phyloP scores from a whole-genome alignment of 2,329 filamentous ascomycete genomes.

The Aspergillus puulaauensis region DNA sequence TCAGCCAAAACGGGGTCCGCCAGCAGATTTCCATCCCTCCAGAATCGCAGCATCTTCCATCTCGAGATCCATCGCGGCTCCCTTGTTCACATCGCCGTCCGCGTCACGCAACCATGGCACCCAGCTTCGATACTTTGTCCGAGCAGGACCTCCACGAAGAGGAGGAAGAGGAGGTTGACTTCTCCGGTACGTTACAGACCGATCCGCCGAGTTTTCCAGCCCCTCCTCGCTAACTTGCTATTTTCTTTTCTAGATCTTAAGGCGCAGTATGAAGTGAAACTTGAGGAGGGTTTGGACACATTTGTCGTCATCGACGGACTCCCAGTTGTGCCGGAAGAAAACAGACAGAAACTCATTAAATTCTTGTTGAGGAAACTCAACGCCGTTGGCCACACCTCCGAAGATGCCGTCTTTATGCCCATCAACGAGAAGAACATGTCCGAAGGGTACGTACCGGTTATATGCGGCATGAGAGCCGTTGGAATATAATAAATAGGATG shows the following conservation, averaged over 20 bases:
- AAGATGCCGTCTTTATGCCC: conserved; percentile 92
- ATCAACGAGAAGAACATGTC: conserved; percentile 84
- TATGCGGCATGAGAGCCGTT: neutral
- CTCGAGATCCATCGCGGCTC: conserved; percentile 15
- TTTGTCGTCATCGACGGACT: conserved; percentile 97
- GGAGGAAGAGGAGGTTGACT: conserved; percentile 91
- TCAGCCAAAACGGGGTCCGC: conserved; percentile 23
- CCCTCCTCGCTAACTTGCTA: conserved; percentile 28
- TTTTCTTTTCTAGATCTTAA: conserved; percentile 63
- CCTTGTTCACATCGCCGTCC: conserved; percentile 24
- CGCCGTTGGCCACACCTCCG: conserved; percentile 76
- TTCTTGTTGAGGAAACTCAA: conserved; percentile 93
- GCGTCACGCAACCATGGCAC: conserved; percentile 70
- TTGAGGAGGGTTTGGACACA: conserved; percentile 93
- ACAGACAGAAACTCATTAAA: conserved; percentile 91
- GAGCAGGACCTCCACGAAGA: conserved; percentile 89
- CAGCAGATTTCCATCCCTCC: conserved; percentile 33
- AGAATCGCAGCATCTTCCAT: conserved; percentile 26
- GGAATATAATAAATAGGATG: neutral
- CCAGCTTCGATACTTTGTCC: conserved; percentile 87
- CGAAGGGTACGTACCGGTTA: conserved; percentile 64
- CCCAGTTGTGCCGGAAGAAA: conserved; percentile 82
- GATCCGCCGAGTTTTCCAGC: conserved; percentile 17
- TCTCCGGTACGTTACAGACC: conserved; percentile 58
- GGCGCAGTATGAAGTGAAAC: conserved; percentile 91